Conservation (phyloP, 1,284 basidiomycete genomes). For the Megacollybia platyphylla region DNA sequence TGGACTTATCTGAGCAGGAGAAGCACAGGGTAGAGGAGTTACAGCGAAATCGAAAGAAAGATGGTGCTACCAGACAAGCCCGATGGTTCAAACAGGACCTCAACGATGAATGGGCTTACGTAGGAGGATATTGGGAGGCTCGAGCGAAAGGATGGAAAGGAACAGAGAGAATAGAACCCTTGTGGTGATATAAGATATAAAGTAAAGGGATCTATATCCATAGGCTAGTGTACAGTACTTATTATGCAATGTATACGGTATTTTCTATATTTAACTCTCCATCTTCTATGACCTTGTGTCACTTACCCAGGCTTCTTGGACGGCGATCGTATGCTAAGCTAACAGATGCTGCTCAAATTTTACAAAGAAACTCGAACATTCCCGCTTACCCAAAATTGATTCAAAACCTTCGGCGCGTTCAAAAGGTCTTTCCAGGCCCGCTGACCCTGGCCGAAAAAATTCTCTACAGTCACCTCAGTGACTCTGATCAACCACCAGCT, state of each 20-base stretch:
- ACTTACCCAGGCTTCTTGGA: background rate
- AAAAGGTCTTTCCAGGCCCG: constrained; percentile 59
- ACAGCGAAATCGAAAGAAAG: constrained; percentile 54
- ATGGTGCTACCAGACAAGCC: constrained; percentile 41
- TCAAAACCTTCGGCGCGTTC: constrained; percentile 64
- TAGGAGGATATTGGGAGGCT: constrained; percentile 76
- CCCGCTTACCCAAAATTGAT: constrained; percentile 81
- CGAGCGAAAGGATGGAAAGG: constrained; percentile 49
- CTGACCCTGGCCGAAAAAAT: constrained; percentile 97
- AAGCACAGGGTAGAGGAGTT: constrained; percentile 69
- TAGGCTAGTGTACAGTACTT: no score
- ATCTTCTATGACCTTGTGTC: background rate
- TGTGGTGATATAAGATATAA: constrained; percentile 39
- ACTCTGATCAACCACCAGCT: constrained; percentile 66
- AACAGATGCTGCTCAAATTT: background rate
- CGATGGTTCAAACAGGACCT: constrained; percentile 58
- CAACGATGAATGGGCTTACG: constrained; percentile 65
- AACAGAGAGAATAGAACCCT: constrained; percentile 25
- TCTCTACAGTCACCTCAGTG: constrained; percentile 84
- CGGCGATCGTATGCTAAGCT: background rate
- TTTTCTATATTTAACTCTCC: background rate
- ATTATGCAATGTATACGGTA: no score
- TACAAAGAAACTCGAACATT: background rate
- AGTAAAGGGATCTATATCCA: background rate
- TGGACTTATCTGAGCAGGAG: constrained; percentile 66